Evolutionary conservation across 2,329 filamentous ascomycete species (phyloP).

Genomic region (Neonectria hederae): DNA sequence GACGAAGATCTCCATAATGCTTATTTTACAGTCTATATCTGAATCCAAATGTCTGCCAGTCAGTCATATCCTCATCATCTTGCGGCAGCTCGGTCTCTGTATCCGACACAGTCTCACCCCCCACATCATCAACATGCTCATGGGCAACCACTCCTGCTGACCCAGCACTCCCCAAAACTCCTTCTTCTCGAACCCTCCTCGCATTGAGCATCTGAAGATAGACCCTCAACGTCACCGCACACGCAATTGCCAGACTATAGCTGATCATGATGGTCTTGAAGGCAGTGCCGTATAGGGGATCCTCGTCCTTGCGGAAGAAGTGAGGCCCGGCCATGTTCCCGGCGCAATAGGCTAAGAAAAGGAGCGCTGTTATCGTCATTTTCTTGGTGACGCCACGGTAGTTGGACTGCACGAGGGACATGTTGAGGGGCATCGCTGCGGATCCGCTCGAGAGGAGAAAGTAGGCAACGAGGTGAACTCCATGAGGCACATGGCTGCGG

Average conservation of each 20-base stretch:
- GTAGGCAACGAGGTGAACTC: constrained; percentile 64
- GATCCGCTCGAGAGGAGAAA: constrained; percentile 65
- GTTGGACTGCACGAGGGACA: constrained; percentile 66
- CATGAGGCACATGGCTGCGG: constrained; percentile 51
- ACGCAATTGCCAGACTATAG: constrained; percentile 59
- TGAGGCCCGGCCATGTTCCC: constrained; percentile 67
- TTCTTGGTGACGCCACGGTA: constrained; percentile 68
- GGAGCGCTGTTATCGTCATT: constrained; percentile 65
- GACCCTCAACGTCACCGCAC: constrained; percentile 55
- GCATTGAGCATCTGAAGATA: constrained; percentile 60
- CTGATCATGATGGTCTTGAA: constrained; percentile 66
- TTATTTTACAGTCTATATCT: constrained; percentile 60
- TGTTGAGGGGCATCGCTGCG: constrained; percentile 62
- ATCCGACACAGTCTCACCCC: background rate
- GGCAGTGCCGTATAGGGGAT: constrained; percentile 62
- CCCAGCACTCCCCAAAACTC: constrained; percentile 55
- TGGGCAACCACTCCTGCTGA: constrained; percentile 46
- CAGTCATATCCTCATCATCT: constrained; percentile 67
- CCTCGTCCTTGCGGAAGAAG: constrained; percentile 60
- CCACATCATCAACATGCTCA: constrained; percentile 43
- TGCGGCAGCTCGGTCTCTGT: constrained; percentile 5
- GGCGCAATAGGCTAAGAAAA: constrained; percentile 65
- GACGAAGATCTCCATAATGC: background rate
- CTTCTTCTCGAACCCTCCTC: constrained; percentile 54
- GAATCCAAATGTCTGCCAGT: constrained; percentile 68